These are phyloP conservation scores for Chrysoporthe austroafricana DNA, from an alignment of 2,329 filamentous ascomycete species.

Conservation along the genomic window DNA sequence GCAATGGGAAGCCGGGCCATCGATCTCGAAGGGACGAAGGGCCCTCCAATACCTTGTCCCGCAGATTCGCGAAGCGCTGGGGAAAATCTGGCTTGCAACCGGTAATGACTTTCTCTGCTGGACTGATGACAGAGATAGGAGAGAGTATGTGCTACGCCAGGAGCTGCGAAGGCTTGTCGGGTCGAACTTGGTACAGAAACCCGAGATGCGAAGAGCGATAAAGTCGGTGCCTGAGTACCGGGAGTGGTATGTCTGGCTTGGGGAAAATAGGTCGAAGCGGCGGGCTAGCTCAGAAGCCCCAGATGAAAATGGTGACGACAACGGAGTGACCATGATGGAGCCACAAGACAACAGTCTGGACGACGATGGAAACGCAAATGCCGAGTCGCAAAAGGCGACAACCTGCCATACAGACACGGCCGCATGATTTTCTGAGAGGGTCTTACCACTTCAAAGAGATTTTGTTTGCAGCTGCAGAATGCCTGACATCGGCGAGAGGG, in stretches of 20 bases:
- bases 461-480: background rate
- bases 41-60: background rate
- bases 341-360: background rate
- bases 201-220: background rate
- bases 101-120: background rate
- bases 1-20: background rate
- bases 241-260: background rate
- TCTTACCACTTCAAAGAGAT: background rate
- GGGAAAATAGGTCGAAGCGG: background rate
- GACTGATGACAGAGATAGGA: background rate
- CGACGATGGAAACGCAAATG: background rate
- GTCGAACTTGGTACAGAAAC: background rate
- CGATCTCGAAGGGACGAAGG: background rate
- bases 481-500: background rate
- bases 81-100: background rate
- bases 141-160: background rate
- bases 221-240: background rate
- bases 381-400: background rate
- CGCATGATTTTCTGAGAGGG: background rate
- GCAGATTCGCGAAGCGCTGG: background rate
- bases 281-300: background rate
- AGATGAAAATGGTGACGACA: too few relatives aligned
- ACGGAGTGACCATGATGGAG: background rate
- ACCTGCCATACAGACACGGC: background rate
- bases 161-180: background rate